Conservation (phyloP, 169 alveolate genomes). For the Theileria annulata region DNA sequence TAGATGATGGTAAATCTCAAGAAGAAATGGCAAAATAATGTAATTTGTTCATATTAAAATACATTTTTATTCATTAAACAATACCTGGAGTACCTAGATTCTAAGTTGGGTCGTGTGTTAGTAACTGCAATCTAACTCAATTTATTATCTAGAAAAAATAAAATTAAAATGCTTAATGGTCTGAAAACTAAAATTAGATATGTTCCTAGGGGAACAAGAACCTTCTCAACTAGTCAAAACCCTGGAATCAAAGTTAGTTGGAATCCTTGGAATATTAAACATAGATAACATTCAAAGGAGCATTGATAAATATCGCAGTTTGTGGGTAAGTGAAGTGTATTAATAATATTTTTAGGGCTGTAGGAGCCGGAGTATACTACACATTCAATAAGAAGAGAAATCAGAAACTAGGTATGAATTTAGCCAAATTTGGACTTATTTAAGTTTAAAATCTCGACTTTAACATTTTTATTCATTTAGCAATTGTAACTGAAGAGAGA, state of each 20-base stretch:
- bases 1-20: not conserved
- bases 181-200: too few relatives aligned
- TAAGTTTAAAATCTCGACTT: not conserved
- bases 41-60: too few relatives aligned
- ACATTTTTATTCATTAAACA: too few relatives aligned
- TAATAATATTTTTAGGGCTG: not conserved
- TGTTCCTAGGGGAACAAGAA: not conserved
- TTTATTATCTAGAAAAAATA: too few relatives aligned
- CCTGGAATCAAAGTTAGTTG: constrained; percentile 6
- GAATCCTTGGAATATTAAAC: not conserved
- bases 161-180: too few relatives aligned
- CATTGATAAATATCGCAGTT: constrained; percentile 13
- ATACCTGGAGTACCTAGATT: too few relatives aligned
- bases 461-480: constrained; percentile 6
- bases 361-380: constrained; percentile 33
- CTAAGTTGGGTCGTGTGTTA: too few relatives aligned
- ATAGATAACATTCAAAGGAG: constrained; percentile 25
- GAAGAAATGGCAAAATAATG: too few relatives aligned
- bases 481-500: constrained; percentile 49
- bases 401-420: constrained; percentile 16
- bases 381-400: constrained; percentile 14
- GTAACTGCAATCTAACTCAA: too few relatives aligned
- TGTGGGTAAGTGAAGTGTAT: constrained; percentile 20
- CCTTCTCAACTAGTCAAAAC: not conserved
- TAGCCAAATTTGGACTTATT: not conserved